Base-by-base conservation (phyloP, 2,329 filamentous ascomycete genomes). In the Falciphora oryzae region DNA sequence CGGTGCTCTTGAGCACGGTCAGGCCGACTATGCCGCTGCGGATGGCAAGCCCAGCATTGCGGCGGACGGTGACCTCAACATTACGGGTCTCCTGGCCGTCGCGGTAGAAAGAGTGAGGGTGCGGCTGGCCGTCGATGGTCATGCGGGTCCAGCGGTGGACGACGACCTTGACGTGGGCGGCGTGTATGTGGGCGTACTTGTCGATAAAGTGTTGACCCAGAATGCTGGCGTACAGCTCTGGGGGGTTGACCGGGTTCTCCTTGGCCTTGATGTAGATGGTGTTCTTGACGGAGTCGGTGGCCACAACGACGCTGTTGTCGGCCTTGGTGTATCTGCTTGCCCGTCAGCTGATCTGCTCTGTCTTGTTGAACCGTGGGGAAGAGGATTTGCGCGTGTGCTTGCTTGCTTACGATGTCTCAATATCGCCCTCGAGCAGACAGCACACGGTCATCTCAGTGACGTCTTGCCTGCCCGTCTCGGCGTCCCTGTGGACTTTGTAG, bases 281-380 rank as follows among this genome's bases (percentile, higher is more conserved):
- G 80, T 99, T 97, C 83, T 99, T 99, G 81, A 98, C 96, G 31
- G 93, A 94, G 79, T 99, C 95, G 67, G 95, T 99, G 68, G 95
- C 93, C 67, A 99, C 94, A 66, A 99, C 87, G 69, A 96, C 91
- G 72, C 89, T 91, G 84, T 99, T 99, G 81, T 99, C 93, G 71
- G 92, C 94, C 73, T 85, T 78, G 67, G 94, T 99, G 84, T 97
- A 99, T 69, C 92, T 96, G 68, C 7, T 32, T 56, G 38, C 58
- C 32, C 31, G 59, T 59, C 16, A 18, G 14, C 32, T 18, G 56
- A 18, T 16, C 25, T 63, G 50, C 22, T 4, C 7, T 25, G 22
- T 25, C 18, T 25, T 6, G 18, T 3, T 22, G 44, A 11, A 10
- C 2, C 32, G 16, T 16, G 29, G 8, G 28, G 32, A 27, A 28